Conservation (phyloP, 1,139 yeast species). For the Protomyces macrosporus region DNA sequence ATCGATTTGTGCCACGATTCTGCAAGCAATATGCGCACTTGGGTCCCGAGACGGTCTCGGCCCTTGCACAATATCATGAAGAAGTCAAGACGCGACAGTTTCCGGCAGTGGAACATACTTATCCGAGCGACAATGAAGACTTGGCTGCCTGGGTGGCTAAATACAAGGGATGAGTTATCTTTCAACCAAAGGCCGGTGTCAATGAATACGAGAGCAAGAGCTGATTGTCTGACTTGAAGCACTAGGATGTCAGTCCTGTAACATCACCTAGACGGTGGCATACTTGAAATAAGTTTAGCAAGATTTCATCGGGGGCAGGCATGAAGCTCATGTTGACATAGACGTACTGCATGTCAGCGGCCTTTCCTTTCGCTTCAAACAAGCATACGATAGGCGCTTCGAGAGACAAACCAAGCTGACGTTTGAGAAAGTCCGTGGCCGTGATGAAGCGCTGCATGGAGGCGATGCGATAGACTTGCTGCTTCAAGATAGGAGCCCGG, state of each 20-base stretch:
- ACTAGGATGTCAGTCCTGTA: constrained; percentile 27
- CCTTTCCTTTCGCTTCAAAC: constrained; percentile 39
- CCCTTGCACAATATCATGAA: constrained; percentile 49
- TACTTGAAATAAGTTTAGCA: constrained; percentile 1
- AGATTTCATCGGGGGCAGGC: constrained; percentile 6
- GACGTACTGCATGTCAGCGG: constrained; percentile 37
- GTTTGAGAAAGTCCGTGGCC: constrained; percentile 39
- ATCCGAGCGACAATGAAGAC: constrained; percentile 35
- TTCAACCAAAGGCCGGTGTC: constrained; percentile 42
- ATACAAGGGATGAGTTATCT: not conserved
- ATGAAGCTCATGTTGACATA: constrained; percentile 34
- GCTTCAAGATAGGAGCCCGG: constrained; percentile 40
- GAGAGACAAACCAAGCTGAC: constrained; percentile 37
- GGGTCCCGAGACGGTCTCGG: constrained; percentile 48
- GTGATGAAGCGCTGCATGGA: constrained; percentile 40
- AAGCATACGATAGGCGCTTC: constrained; percentile 40
- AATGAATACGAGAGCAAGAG: constrained; percentile 40
- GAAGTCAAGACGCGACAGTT: constrained; percentile 56
- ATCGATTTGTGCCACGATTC: constrained; percentile 61
- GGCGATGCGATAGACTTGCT: constrained; percentile 39
- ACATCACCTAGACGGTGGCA: not conserved
- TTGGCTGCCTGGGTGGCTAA: constrained; percentile 1
- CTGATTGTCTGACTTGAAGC: constrained; percentile 39
- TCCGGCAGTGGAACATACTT: constrained; percentile 68
- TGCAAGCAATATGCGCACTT: constrained; percentile 64